Percentiles rank a stretch among this genome's conserved stretches.
Conservation (phyloP, 371 early-diverging fungal genomes). For the Nosema granulosis region DNA sequence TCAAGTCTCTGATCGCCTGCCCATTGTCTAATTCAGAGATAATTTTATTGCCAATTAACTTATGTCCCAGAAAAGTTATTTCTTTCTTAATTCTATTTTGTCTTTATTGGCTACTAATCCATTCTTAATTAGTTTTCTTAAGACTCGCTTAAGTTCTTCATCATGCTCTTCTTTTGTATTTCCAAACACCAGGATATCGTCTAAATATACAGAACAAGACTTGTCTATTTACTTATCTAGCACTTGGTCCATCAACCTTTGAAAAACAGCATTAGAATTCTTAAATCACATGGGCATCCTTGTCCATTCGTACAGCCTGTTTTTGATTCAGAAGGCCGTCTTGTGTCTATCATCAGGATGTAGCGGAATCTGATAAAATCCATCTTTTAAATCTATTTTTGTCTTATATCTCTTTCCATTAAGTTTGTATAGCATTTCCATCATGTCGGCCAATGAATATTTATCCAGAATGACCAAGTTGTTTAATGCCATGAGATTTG, state of each 20-base stretch:
- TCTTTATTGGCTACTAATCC: conserved; percentile 20
- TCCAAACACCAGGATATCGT: conserved; percentile 18
- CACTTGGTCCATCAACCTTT: conserved; percentile 28
- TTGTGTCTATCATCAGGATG: conserved; percentile 20
- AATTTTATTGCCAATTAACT: neutral
- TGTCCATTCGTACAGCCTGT: conserved; percentile 42
- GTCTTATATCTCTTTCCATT: conserved; percentile 28
- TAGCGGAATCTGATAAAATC: conserved; percentile 38
- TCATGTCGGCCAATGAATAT: conserved; percentile 35
- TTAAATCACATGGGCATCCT: conserved; percentile 49
- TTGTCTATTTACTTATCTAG: conserved; percentile 27
- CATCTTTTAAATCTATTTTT: conserved; percentile 53
- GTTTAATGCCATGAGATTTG: conserved; percentile 43
- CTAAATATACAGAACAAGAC: conserved; percentile 36
- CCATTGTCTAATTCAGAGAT: conserved; percentile 1
- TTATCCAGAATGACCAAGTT: conserved; percentile 14
- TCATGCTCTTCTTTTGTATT: conserved; percentile 45
- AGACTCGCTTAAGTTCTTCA: conserved; percentile 12
- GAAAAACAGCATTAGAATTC: conserved; percentile 41
- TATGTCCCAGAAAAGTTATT: conserved; percentile 46
- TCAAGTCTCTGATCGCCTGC: neutral
- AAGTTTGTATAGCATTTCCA: conserved; percentile 23
- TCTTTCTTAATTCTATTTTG: conserved; percentile 22
- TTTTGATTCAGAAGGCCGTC: conserved; percentile 44
- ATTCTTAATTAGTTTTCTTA: neutral